Evolutionary conservation across 176 grass and related monocot genomes (phyloP).

Genomic region (Carex pumila): DNA sequence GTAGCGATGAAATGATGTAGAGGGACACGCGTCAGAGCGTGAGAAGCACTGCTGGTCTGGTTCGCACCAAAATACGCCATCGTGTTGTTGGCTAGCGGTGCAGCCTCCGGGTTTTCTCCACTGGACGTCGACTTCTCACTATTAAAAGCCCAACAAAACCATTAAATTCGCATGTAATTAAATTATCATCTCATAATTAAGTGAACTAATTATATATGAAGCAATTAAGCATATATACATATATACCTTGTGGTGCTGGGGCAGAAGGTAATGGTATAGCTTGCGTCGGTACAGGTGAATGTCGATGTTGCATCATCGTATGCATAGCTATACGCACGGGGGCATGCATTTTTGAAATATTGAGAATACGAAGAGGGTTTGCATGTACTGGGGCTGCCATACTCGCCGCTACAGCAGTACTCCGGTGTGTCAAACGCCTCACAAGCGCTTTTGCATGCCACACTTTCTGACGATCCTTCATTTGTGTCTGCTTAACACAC

Average conservation of each 20-base stretch:
- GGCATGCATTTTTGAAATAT: constrained; percentile 56
- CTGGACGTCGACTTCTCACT: constrained; percentile 43
- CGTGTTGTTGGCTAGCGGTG: constrained; percentile 32
- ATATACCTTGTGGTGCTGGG: constrained; percentile 33
- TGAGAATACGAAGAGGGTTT: constrained; percentile 36
- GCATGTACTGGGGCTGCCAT: constrained; percentile 30
- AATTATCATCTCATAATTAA: background rate
- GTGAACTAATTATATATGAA: background rate
- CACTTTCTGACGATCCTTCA: constrained; percentile 16
- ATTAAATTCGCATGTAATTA: background rate
- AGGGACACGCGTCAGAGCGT: background rate
- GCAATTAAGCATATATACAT: background rate
- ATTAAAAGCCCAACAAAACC: background rate
- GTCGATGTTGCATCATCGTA: constrained; percentile 60
- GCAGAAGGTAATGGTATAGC: constrained; percentile 56
- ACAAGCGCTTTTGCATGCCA: constrained; percentile 55
- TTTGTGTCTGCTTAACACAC: background rate
- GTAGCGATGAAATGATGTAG: background rate
- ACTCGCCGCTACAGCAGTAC: constrained; percentile 58
- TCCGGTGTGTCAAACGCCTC: constrained; percentile 37
- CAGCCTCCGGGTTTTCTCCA: constrained; percentile 27
- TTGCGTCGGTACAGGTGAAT: constrained; percentile 46
- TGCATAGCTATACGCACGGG: constrained; percentile 55
- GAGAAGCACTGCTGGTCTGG: background rate
- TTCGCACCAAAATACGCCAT: constrained; percentile 38